Evolutionary conservation across 768 basidiomycete genomes (phyloP).

Genomic region (Solioccasus polychromus): DNA sequence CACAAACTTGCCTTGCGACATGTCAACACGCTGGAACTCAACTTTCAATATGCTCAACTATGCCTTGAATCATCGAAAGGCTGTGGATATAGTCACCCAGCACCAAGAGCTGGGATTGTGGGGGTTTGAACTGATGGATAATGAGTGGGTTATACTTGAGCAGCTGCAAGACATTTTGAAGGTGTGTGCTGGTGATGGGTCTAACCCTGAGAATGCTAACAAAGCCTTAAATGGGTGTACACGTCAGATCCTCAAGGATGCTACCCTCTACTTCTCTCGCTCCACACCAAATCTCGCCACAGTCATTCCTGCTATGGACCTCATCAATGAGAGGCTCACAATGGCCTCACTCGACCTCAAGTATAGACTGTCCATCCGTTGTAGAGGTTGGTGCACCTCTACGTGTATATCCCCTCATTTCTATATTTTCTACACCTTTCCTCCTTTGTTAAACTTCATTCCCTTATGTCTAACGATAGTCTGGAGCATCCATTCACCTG

Average conservation of each 20-base stretch:
- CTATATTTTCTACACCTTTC: no score
- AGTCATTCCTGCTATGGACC: conserved; percentile 40
- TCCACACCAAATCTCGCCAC: conserved; percentile 24
- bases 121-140: conserved; percentile 21
- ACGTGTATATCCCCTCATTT: no score
- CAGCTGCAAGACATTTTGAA: conserved; percentile 32
- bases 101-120: conserved; percentile 10
- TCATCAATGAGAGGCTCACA: no score
- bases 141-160: conserved; percentile 33
- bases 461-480: no score
- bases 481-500: no score
- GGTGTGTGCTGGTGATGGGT: no score
- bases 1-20: conserved; percentile 7
- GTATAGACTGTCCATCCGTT: no score
- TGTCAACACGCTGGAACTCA: conserved; percentile 18
- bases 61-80: conserved; percentile 16
- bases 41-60: conserved; percentile 24
- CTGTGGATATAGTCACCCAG: conserved; percentile 21
- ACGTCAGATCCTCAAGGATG: conserved; percentile 34
- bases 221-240: neutral
- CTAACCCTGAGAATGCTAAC: neutral
- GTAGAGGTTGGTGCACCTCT: no score
- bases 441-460: no score
- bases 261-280: conserved; percentile 32
- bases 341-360: no score